phyloP scores from a whole-genome alignment of 345 rosid genomes.

The Cardamine chenopodiifolia region DNA sequence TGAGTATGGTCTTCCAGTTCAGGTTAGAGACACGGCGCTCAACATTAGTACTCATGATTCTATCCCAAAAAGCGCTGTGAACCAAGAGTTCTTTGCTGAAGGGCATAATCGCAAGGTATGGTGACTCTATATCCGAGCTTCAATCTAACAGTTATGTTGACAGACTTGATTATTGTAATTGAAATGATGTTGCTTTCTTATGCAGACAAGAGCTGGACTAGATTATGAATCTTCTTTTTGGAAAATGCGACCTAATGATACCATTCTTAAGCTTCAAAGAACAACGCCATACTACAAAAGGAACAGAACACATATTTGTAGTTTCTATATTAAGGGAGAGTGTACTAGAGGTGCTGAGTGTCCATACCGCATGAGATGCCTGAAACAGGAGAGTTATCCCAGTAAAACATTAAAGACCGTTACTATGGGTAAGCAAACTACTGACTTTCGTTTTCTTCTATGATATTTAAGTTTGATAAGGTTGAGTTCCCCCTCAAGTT shows the following conservation, averaged over 20 bases:
- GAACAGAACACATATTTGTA: constrained; percentile 89
- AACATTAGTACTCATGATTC: constrained; percentile 76
- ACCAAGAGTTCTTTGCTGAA: constrained; percentile 90
- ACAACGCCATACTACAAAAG: constrained; percentile 89
- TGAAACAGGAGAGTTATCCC: constrained; percentile 82
- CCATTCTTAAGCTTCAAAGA: constrained; percentile 88
- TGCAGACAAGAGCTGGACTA: constrained; percentile 90
- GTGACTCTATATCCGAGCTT: background rate
- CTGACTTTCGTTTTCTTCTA: background rate
- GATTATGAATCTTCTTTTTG: constrained; percentile 95
- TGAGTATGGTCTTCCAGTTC: constrained; percentile 94
- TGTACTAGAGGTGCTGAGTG: constrained; percentile 97
- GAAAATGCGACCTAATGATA: constrained; percentile 75
- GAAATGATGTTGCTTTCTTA: background rate
- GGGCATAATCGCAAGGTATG: constrained; percentile 91
- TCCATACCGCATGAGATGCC: constrained; percentile 99
- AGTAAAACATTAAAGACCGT: constrained; percentile 93
- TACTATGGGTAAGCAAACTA: constrained; percentile 74
- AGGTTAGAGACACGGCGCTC: constrained; percentile 87
- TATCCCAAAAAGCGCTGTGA: constrained; percentile 92
- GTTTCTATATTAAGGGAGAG: constrained; percentile 88
- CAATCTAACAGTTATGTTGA: background rate
- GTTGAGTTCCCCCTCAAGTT: background rate
- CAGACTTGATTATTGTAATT: background rate
- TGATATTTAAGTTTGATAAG: constrained; percentile 10